Percentiles rank a stretch among this genome's conserved stretches.
Conservation (phyloP, 371 early-diverging fungal genomes). For the Mucor racemosus region DNA sequence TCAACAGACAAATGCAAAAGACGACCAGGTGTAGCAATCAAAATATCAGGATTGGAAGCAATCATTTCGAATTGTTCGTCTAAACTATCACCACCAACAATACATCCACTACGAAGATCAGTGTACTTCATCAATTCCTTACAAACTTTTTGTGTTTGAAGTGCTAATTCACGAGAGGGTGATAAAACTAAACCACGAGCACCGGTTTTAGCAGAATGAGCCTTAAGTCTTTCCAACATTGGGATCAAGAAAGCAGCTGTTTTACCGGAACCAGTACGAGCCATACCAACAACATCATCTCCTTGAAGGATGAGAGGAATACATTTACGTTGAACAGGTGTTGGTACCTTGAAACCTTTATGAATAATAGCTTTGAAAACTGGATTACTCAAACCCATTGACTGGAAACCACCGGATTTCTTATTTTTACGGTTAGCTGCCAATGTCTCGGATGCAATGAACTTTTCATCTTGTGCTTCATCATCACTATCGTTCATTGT, state of each 20-base stretch:
- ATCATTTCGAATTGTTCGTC: constrained; percentile 93
- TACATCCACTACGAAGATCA: constrained; percentile 84
- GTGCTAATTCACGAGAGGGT: constrained; percentile 95
- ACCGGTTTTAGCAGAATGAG: constrained; percentile 89
- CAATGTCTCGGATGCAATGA: constrained; percentile 57
- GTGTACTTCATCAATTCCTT: constrained; percentile 90
- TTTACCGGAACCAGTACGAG: constrained; percentile 98
- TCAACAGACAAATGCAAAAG: constrained; percentile 95
- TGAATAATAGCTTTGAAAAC: constrained; percentile 86
- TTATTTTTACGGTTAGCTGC: constrained; percentile 86
- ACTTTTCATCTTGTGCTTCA: constrained; percentile 49
- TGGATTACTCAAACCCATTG: constrained; percentile 87
- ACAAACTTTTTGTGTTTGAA: constrained; percentile 94
- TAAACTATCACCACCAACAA: constrained; percentile 97
- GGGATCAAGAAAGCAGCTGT: constrained; percentile 98
- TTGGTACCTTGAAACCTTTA: constrained; percentile 96
- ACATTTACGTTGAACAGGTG: constrained; percentile 98
- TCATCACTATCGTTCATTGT: constrained; percentile 39
- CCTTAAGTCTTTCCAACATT: constrained; percentile 86
- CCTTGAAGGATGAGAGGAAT: constrained; percentile 93
- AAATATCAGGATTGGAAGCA: constrained; percentile 93
- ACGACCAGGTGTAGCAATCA: constrained; percentile 99
- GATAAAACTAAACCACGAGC: constrained; percentile 88
- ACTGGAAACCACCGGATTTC: constrained; percentile 96
- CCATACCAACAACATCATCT: constrained; percentile 96